Conservation (phyloP, 2,329 filamentous ascomycete genomes). For the Lecanicillium sp. region DNA sequence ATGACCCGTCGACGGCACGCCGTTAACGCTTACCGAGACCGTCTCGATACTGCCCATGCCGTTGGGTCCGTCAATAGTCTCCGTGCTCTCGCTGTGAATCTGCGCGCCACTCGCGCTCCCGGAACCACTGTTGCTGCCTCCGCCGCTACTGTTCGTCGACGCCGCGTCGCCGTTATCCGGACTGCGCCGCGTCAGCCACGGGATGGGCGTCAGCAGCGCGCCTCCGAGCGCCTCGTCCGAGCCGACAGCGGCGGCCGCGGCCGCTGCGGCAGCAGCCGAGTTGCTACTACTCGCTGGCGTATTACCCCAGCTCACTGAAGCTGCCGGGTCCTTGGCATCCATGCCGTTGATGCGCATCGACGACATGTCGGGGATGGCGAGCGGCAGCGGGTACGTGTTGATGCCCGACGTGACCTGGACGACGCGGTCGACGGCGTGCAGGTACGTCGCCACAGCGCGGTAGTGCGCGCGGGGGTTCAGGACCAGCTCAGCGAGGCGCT, state of each 20-base stretch:
- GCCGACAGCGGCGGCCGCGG: constrained; percentile 46
- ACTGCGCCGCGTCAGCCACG: constrained; percentile 61
- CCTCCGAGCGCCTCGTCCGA: constrained; percentile 87
- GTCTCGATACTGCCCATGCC: constrained; percentile 75
- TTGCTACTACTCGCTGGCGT: constrained; percentile 26
- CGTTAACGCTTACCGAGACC: constrained; percentile 69
- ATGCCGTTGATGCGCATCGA: constrained; percentile 57
- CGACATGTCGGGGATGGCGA: constrained; percentile 53
- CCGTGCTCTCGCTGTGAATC: constrained; percentile 65
- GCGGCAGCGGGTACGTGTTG: constrained; percentile 76
- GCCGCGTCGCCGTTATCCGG: constrained; percentile 25
- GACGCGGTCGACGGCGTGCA: constrained; percentile 85
- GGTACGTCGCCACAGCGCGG: constrained; percentile 72
- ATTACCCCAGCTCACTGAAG: constrained; percentile 41
- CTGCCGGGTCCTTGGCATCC: constrained; percentile 37
- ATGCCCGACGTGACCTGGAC: constrained; percentile 81
- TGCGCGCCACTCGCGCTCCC: constrained; percentile 29
- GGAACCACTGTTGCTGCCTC: constrained; percentile 6
- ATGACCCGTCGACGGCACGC: constrained; percentile 49
- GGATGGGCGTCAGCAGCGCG: constrained; percentile 86
- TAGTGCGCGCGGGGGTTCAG: constrained; percentile 74
- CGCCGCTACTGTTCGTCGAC: constrained; percentile 7
- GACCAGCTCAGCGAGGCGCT: constrained; percentile 83
- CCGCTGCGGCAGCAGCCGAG: not conserved
- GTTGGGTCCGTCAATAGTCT: constrained; percentile 76